Percentiles rank a stretch among this genome's conserved stretches.
phyloP scores from a whole-genome alignment of 805 yeast species.

The Priceomyces castillae region DNA sequence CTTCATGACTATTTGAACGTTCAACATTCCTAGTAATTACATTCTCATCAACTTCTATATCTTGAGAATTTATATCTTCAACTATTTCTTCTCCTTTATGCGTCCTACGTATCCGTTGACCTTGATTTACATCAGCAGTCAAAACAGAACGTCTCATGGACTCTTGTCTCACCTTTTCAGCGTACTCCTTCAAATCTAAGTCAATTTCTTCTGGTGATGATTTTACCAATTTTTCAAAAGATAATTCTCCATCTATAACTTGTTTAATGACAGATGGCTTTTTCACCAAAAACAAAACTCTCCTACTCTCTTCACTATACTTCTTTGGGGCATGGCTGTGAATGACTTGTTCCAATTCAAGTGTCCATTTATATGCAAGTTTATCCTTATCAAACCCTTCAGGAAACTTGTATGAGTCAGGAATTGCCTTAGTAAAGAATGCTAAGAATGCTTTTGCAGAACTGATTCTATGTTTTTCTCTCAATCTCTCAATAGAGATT shows the following conservation, averaged over 20 bases:
- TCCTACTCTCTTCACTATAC: constrained; percentile 69
- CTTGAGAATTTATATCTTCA: constrained; percentile 39
- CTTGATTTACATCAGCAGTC: constrained; percentile 47
- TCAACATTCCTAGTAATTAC: constrained; percentile 34
- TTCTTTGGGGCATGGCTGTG: constrained; percentile 32
- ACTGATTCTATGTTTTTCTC: constrained; percentile 41
- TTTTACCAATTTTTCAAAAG: constrained; percentile 57
- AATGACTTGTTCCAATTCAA: constrained; percentile 51
- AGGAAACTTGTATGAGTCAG: constrained; percentile 25
- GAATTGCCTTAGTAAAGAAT: constrained; percentile 41
- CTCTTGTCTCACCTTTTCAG: constrained; percentile 68
- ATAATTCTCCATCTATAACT: constrained; percentile 51
- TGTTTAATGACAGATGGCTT: constrained; percentile 56
- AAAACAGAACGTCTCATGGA: constrained; percentile 67
- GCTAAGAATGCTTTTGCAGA: constrained; percentile 52
- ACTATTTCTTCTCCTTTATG: constrained; percentile 88
- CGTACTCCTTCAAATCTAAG: constrained; percentile 68
- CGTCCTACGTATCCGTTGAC: constrained; percentile 69
- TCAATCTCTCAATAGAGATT: constrained; percentile 13
- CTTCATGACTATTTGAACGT: constrained; percentile 30
- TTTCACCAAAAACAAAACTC: constrained; percentile 62
- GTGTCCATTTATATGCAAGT: constrained; percentile 46
- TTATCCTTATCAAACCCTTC: constrained; percentile 24
- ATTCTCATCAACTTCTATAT: constrained; percentile 24
- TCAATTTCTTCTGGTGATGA: constrained; percentile 77